phyloP scores from a whole-genome alignment of 208 protist species.

The Trypanosoma rangeli region DNA sequence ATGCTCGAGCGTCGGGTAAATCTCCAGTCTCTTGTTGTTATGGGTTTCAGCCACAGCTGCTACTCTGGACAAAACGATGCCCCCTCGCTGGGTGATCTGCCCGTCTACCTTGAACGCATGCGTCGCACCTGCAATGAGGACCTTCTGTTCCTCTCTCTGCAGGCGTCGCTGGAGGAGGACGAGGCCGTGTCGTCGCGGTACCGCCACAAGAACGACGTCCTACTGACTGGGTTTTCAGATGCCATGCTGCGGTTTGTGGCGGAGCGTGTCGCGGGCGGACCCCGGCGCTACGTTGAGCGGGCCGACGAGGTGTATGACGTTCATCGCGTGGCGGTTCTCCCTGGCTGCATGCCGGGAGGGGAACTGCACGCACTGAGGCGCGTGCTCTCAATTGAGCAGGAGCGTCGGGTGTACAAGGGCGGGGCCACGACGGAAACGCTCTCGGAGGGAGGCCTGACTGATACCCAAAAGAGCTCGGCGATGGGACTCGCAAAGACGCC shows the following conservation, averaged over 20 bases:
- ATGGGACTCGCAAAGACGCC: not conserved
- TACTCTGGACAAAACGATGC: conserved; percentile 73
- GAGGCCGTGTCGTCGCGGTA: conserved; percentile 25
- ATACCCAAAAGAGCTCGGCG: not conserved
- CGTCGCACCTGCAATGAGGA: conserved; percentile 83
- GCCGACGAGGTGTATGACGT: conserved; percentile 82
- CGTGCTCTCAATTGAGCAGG: conserved; percentile 27
- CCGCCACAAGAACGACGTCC: conserved; percentile 86
- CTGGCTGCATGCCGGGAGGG: not conserved
- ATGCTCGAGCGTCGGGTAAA: conserved; percentile 51
- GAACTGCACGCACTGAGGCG: conserved; percentile 27
- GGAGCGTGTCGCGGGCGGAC: conserved; percentile 64
- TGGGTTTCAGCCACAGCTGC: conserved; percentile 67
- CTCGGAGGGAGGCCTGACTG: not conserved
- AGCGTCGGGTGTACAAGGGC: not conserved
- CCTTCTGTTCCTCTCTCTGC: conserved; percentile 90
- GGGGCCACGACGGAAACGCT: not conserved
- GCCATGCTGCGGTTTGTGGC: conserved; percentile 91
- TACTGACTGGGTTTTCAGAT: conserved; percentile 92
- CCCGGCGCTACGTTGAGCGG: conserved; percentile 73
- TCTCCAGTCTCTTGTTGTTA: conserved; percentile 70
- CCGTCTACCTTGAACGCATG: conserved; percentile 78
- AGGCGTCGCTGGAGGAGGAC: conserved; percentile 30
- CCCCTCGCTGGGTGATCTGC: conserved; percentile 72
- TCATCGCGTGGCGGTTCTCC: conserved; percentile 32